Conservation (phyloP, 768 basidiomycete genomes). For the Obba rivulosa region DNA sequence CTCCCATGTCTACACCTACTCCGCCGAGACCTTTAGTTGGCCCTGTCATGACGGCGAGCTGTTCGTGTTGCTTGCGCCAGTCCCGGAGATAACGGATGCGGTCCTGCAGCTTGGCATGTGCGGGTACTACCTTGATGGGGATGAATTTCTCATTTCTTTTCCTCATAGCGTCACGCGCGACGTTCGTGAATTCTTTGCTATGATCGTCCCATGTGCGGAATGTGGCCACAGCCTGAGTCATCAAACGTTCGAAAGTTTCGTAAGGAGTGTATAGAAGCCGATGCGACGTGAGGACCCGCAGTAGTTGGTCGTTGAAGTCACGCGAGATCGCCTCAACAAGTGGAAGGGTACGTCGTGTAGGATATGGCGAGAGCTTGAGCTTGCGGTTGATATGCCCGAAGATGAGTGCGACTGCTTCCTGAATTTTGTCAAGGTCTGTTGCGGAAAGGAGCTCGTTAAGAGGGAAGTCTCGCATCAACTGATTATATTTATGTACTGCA, state of each 20-base stretch:
- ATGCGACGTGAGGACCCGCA: constrained; percentile 86
- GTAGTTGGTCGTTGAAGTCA: constrained; percentile 93
- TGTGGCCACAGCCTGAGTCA: constrained; percentile 63
- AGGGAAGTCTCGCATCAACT: constrained; percentile 98
- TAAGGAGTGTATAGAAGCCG: constrained; percentile 93
- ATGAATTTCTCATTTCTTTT: constrained; percentile 91
- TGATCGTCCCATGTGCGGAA: constrained; percentile 60
- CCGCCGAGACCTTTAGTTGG: constrained; percentile 83
- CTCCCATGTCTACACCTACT: constrained; percentile 71
- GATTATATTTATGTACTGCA: constrained; percentile 94
- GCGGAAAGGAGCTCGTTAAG: constrained; percentile 95
- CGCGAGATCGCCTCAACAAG: constrained; percentile 97
- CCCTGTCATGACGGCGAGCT: constrained; percentile 94
- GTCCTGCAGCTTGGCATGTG: constrained; percentile 89
- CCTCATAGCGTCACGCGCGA: constrained; percentile 82
- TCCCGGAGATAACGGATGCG: constrained; percentile 79
- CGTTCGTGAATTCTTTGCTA: constrained; percentile 65
- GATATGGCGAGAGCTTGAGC: constrained; percentile 93
- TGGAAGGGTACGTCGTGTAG: constrained; percentile 90
- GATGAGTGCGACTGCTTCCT: constrained; percentile 81
- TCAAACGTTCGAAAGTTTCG: constrained; percentile 85
- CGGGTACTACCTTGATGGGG: constrained; percentile 90
- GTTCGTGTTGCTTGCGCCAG: constrained; percentile 97
- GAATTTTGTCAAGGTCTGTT: constrained; percentile 92
- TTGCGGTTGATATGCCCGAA: constrained; percentile 95